Evolutionary conservation across 2,329 filamentous ascomycete species (phyloP), one percentile per base, ranked within the genome.

Genomic region (Xylaria sp.): DNA sequence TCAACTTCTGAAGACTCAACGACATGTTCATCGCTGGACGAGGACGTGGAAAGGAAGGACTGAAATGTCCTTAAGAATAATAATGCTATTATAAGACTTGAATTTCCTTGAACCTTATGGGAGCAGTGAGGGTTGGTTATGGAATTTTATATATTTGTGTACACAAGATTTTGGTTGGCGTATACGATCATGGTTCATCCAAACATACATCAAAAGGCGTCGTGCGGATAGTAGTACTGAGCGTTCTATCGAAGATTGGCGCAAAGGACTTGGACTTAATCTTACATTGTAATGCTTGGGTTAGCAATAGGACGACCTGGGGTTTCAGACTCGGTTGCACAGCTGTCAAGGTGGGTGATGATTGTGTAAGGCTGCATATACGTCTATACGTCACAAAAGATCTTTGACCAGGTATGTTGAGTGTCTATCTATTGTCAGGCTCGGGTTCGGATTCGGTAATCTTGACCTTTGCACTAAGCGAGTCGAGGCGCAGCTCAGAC

Each of bases 21-120:
- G 4, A 68, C 67, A 36, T 70, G 66, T 46, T 74, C 75, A 15
- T 74, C 75, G 28, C 72, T 77, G 55, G 75, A 77, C 63, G 75
- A 77, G 64, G 59, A 77, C 67, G 55, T 76, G 51, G 74, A 73
- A 48, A 72, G 68, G 23, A 77, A 75, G 67, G 68, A 76, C 33
- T 77, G 67, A 66, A 55, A 52, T 41, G 51, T 49, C 2, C n/a
- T 36, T 49, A 43, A 33, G 33, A 46, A n/a, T 68, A 60, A 46
- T 69, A 55, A 52, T 54, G 18, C 43, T 36, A 25, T 39, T 18
- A 25, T 18, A 59, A 15, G 18, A 43, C 33, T 51, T 23, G 20
- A 2, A 31, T 36, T 20, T 36, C 6, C 15, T 20, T 2, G 2
- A n/a, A 18, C 41, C 7, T 48, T 20, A 10, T 23, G 2, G n/a